Conservation (phyloP, 2,329 filamentous ascomycete species). For the Paecilomyces variotii region DNA sequence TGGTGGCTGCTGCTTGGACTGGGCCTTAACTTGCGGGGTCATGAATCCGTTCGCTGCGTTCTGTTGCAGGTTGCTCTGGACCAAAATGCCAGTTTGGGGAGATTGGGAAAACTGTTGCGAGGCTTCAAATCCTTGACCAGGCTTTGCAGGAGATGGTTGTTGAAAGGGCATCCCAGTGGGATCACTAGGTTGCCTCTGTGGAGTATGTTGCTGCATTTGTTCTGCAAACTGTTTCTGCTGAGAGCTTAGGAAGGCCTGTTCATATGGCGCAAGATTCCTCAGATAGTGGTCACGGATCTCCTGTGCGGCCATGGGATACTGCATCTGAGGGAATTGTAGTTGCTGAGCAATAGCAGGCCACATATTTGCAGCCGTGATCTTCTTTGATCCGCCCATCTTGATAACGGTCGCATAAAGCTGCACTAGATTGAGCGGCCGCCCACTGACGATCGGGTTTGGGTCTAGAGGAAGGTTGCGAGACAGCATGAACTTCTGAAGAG, state of each 20-base stretch:
- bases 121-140: constrained; percentile 41
- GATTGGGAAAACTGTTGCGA: constrained; percentile 25
- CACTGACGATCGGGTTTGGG: constrained; percentile 62
- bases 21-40: constrained; percentile 25
- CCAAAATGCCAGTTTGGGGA: constrained; percentile 22
- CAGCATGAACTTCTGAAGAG: constrained; percentile 69
- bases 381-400: constrained; percentile 69
- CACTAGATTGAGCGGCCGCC: constrained; percentile 65
- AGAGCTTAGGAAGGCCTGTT: constrained; percentile 43
- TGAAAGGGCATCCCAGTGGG: constrained; percentile 36
- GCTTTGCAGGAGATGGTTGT: constrained; percentile 36
- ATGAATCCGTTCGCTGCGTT: constrained; percentile 32
- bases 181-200: constrained; percentile 31
- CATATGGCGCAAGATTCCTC: constrained; percentile 67
- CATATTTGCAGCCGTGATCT: constrained; percentile 58
- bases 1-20: constrained; percentile 22
- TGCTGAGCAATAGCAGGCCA: constrained; percentile 67
- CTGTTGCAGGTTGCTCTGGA: constrained; percentile 22
- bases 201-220: constrained; percentile 35
- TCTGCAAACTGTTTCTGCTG: constrained; percentile 38
- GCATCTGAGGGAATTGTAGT: constrained; percentile 52
- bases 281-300: constrained; percentile 68
- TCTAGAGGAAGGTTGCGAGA: constrained; percentile 67
- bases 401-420: constrained; percentile 70
- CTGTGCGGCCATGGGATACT: constrained; percentile 57